These are phyloP conservation scores for Cinnamomum micranthum DNA, from an alignment of 164 flowering plant species.

Conservation along the genomic window DNA sequence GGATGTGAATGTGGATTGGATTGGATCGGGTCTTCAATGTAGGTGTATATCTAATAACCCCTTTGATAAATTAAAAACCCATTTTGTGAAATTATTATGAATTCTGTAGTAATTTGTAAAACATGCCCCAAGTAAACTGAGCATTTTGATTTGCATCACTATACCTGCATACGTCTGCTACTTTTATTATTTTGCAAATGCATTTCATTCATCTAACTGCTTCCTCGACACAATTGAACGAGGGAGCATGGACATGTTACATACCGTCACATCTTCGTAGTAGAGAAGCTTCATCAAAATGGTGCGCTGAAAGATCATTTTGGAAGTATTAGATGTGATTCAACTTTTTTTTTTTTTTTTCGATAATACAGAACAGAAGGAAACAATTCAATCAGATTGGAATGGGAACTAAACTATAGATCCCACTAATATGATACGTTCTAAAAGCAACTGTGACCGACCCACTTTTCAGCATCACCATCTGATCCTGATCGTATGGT, in stretches of 20 bases:
- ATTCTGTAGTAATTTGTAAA: too few species aligned
- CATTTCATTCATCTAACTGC: not conserved
- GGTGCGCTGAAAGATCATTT: slow-evolving; percentile 58
- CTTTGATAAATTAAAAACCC: too few species aligned
- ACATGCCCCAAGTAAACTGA: too few species aligned
- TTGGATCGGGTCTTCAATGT: too few species aligned
- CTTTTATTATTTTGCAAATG: not conserved
- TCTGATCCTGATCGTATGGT: not conserved
- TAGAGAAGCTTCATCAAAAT: slow-evolving; percentile 89
- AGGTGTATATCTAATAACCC: too few species aligned
- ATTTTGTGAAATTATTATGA: too few species aligned
- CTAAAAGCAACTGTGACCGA: not conserved
- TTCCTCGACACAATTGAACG: not conserved
- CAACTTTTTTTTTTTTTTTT: too few species aligned
- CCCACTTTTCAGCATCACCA: not conserved
- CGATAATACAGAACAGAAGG: not conserved
- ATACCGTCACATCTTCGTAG: slow-evolving; percentile 87
- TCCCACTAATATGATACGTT: not conserved
- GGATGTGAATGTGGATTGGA: too few species aligned
- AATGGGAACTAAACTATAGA: not conserved
- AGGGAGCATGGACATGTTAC: slow-evolving; percentile 1
- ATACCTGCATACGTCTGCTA: too few species aligned
- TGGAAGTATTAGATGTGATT: not conserved
- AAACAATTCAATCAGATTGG: not conserved
- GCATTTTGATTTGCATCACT: too few species aligned